Conservation (phyloP, 2,329 filamentous ascomycete species). For the Metarhizium robertsii region DNA sequence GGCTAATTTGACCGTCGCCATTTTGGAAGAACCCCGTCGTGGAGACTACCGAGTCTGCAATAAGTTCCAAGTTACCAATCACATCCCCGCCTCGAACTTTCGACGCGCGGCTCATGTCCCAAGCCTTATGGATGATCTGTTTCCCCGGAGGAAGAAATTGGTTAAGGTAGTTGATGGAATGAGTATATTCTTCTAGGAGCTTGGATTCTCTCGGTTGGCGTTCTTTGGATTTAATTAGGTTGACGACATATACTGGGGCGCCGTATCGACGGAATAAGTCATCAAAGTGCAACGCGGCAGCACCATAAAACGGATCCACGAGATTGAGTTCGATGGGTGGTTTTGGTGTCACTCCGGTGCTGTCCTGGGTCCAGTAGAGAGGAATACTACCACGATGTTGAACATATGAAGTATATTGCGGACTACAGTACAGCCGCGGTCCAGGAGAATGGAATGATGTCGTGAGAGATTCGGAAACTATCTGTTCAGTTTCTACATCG, state of each 20-base stretch:
- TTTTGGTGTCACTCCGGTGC: slow-evolving; percentile 88
- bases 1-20: slow-evolving; percentile 59
- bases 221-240: slow-evolving; percentile 84
- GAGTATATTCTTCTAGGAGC: slow-evolving; percentile 75
- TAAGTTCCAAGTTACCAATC: slow-evolving; percentile 80
- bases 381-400: slow-evolving; percentile 96
- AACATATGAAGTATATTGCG: slow-evolving; percentile 90
- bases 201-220: slow-evolving; percentile 87
- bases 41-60: slow-evolving; percentile 77
- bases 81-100: slow-evolving; percentile 91
- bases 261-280: slow-evolving; percentile 91
- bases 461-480: slow-evolving; percentile 87
- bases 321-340: slow-evolving; percentile 92
- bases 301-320: slow-evolving; percentile 92
- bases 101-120: slow-evolving; percentile 95
- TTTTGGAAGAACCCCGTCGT: slow-evolving; percentile 94
- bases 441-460: slow-evolving; percentile 94
- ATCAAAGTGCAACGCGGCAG: slow-evolving; percentile 89
- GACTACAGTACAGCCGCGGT: slow-evolving; percentile 74
- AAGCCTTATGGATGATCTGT: slow-evolving; percentile 88
- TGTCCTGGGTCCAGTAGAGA: slow-evolving; percentile 95
- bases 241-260: slow-evolving; percentile 81
- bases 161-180: slow-evolving; percentile 84
- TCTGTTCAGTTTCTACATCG: slow-evolving; percentile 97
- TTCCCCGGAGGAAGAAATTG: slow-evolving; percentile 79